Percentiles rank a stretch among this genome's conserved stretches.
These are phyloP conservation scores for Neurospora intermedia DNA, from an alignment of 495 filamentous ascomycete species.

Conservation along the genomic window DNA sequence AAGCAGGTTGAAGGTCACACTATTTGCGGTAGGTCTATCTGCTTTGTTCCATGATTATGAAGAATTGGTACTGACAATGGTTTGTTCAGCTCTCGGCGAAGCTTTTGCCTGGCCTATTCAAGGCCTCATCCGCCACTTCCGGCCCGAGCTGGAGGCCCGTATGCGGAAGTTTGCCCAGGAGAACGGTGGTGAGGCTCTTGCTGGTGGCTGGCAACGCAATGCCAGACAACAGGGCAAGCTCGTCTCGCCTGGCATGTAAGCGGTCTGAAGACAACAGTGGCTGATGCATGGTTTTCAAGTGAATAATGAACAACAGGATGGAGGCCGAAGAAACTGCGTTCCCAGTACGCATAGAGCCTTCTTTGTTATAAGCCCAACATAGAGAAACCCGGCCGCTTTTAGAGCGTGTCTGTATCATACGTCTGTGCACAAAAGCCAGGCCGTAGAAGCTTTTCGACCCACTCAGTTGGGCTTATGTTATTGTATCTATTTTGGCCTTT, in stretches of 20 bases:
- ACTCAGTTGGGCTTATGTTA: not conserved
- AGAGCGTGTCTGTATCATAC: slow-evolving; percentile 1
- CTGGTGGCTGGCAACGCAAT: slow-evolving; percentile 81
- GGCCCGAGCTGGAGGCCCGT: slow-evolving; percentile 84
- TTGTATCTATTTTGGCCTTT: slow-evolving; percentile 1
- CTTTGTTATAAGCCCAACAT: not conserved
- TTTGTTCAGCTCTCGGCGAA: slow-evolving; percentile 64
- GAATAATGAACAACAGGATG: not conserved
- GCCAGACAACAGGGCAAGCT: slow-evolving; percentile 67
- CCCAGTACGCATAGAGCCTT: not conserved
- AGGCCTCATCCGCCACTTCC: slow-evolving; percentile 94
- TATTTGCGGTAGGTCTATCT: slow-evolving; percentile 64
- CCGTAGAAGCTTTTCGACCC: not conserved
- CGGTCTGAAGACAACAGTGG: not conserved
- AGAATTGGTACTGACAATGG: not conserved
- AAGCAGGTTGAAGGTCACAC: slow-evolving; percentile 99
- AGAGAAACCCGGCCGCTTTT: not conserved
- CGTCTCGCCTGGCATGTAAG: slow-evolving; percentile 77
- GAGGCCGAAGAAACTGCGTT: not conserved
- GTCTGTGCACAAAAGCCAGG: not conserved
- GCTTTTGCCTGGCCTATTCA: slow-evolving; percentile 98
- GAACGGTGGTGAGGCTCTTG: slow-evolving; percentile 58
- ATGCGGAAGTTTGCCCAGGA: slow-evolving; percentile 65
- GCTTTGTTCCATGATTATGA: not conserved
- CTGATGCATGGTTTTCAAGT: not conserved